Conservation (phyloP, 2,329 filamentous ascomycete species). For the Sporothrix variecibatus region DNA sequence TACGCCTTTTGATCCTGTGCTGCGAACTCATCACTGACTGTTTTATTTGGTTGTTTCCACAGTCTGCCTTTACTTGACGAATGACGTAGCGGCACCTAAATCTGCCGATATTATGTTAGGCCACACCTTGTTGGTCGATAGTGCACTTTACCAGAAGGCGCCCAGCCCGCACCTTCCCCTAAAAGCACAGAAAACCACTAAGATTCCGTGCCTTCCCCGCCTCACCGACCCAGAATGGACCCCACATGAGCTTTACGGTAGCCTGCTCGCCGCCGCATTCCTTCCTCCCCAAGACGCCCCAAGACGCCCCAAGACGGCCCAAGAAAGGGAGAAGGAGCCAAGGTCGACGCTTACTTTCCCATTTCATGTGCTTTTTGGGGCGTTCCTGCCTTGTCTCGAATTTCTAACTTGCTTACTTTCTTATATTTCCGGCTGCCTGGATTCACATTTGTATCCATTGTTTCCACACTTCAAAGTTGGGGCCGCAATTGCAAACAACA, state of each 20-base stretch:
- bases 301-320: not conserved
- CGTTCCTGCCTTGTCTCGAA: not conserved
- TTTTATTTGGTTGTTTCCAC: not conserved
- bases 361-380: not conserved
- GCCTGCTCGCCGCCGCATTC: conserved; percentile 7
- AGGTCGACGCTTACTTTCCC: not conserved
- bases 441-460: not conserved
- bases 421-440: not conserved
- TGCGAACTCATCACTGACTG: too few species aligned
- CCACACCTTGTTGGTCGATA: not conserved
- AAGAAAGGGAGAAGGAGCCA: not conserved
- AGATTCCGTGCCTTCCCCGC: not conserved
- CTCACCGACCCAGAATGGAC: not conserved
- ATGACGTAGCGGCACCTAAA: not conserved
- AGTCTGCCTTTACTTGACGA: not conserved
- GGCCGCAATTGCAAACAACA: not conserved
- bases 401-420: not conserved
- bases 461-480: not conserved
- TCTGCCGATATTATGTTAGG: not conserved
- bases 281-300: not conserved
- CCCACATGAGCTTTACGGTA: conserved; percentile 10
- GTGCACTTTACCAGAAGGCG: not conserved
- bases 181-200: not conserved
- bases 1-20: too few species aligned
- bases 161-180: not conserved